A percentile compares a stretch with the other conserved stretches of the same genome.
Evolutionary conservation across 1,139 yeast species (phyloP).

Genomic region (Trichomonascaceae sp.): DNA sequence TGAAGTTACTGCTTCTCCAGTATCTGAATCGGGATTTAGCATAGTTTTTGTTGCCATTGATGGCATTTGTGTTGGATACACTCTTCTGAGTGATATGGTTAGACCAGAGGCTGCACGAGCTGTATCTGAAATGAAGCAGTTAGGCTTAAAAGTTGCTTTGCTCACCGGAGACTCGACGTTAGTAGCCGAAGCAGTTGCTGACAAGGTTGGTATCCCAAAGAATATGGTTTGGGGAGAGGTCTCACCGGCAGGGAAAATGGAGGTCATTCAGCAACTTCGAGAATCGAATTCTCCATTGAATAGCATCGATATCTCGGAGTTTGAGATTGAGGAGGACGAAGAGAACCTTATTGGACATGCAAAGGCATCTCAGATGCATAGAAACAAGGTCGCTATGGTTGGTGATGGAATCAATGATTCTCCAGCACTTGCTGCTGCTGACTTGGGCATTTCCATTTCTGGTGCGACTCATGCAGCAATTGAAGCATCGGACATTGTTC

Average conservation of each 20-base stretch:
- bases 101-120: slow-evolving; percentile 61
- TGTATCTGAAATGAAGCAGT: slow-evolving; percentile 46
- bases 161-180: slow-evolving; percentile 78
- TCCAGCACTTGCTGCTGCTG: slow-evolving; percentile 86
- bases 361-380: neutral
- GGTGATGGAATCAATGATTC: slow-evolving; percentile 98
- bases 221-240: slow-evolving; percentile 70
- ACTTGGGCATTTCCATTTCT: slow-evolving; percentile 84
- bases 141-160: slow-evolving; percentile 70
- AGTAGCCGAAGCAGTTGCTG: slow-evolving; percentile 63
- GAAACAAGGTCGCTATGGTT: slow-evolving; percentile 59
- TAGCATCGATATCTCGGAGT: slow-evolving; percentile 9
- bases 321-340: slow-evolving; percentile 7
- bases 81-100: slow-evolving; percentile 64
- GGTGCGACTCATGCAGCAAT: slow-evolving; percentile 95
- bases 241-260: slow-evolving; percentile 71
- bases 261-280: slow-evolving; percentile 57
- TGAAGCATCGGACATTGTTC: slow-evolving; percentile 91
- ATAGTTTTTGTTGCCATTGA: slow-evolving; percentile 46
- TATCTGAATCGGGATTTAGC: slow-evolving; percentile 20
- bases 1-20: slow-evolving; percentile 18
- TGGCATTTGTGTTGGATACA: slow-evolving; percentile 52
- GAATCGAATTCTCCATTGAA: slow-evolving; percentile 22
- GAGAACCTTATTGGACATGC: neutral
- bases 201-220: slow-evolving; percentile 57